Evolutionary conservation across 225 moss, liverwort and hornwort genomes (phyloP), one percentile per base, ranked within the genome.

Genomic region (Lunularia cruciata): DNA sequence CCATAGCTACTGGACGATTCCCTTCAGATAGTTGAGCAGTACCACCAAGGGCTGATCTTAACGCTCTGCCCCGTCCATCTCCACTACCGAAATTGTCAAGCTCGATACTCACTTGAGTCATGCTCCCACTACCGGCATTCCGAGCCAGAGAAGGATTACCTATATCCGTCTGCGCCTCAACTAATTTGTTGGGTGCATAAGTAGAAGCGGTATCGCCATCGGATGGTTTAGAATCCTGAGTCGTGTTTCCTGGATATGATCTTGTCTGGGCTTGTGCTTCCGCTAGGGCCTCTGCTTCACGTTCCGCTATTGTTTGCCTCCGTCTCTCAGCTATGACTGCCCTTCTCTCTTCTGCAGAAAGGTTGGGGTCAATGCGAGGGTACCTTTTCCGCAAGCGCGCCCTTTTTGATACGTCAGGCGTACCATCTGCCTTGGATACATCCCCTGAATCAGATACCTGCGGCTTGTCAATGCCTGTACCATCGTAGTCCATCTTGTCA

Each of bases 291-390:
- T 78, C 84, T 30, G 76, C 70, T n/a, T 79, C 86, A 62, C 73
- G 43, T 47, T 74, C 75, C 62, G 88, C 86, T 76, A 75, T 83
- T 16, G 72, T 81, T 70, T 83, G 73, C 37, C 86, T 83, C 37
- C 83, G 80, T 42, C 86, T 68, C 40, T 86, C 89, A 40, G 81
- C 84, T 34, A 77, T 77, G 26, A 82, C 65, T 72, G 72, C 78
- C 72, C 78, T 87, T 60, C 83, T 82, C 79, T 81, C 92, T 78
- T 88, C 91, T 38, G 79, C 77, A 69, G 82, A 57, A 20, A 77
- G 67, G 14, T 64, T 74, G 49, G 78, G 78, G 74, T 87, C 81
- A 57, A 80, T 77, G 39, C 52, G 82, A 33, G 91, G 77, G 22
- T 84, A 83, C 65, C 73, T 65, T 15, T 76, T 83, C 63, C 84